A percentile compares a stretch with the other conserved stretches of the same genome.
These are phyloP conservation scores for Gypsophila paniculata DNA, from an alignment of 179 eudicot genomes.

Conservation along the genomic window DNA sequence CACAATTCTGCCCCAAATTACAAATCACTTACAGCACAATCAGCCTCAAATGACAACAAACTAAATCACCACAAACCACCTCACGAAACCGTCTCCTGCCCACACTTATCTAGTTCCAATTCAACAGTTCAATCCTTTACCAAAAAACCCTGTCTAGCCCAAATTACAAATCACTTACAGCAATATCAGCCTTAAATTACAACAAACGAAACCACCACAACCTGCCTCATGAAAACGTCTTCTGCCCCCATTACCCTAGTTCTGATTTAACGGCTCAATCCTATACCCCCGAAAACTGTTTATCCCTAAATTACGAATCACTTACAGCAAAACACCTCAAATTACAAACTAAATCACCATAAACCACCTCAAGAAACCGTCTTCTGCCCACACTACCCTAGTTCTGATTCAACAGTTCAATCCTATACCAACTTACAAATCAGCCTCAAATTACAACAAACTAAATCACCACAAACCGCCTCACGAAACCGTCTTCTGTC, in stretches of 20 bases:
- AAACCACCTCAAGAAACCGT: not conserved
- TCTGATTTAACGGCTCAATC: not conserved
- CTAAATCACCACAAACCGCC: not conserved
- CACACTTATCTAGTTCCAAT: no score
- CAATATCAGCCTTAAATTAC: no score
- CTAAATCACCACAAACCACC: not conserved
- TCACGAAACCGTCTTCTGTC: not conserved
- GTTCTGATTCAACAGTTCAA: not conserved
- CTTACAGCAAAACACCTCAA: no score
- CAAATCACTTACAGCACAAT: no score
- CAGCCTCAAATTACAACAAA: not conserved
- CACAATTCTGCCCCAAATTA: not conserved
- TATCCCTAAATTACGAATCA: not conserved
- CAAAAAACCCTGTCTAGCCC: no score
- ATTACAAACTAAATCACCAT: no score
- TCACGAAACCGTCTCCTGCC: not conserved
- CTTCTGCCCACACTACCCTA: not conserved
- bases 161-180: no score
- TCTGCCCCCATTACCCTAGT: no score
- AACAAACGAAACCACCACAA: no score
- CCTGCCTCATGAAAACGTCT: no score
- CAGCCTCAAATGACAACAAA: not conserved
- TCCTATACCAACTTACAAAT: not conserved
- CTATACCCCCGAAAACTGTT: not conserved
- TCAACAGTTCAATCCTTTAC: no score